Conservation (phyloP, 129 eudicot species). For the Deinandra increscens region DNA sequence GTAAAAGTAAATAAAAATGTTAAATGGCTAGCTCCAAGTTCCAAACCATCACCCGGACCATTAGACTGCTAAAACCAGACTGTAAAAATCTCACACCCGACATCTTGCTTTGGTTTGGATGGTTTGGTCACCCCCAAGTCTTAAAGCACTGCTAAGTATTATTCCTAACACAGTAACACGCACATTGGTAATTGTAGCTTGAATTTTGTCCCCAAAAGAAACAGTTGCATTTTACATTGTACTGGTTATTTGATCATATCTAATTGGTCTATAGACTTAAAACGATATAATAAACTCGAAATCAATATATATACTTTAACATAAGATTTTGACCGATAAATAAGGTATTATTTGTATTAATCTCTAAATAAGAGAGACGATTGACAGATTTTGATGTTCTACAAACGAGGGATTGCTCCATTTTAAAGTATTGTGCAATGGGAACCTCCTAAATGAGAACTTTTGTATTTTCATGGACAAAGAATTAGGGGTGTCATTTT, state of each 20-base stretch:
- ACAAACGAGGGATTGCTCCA: background rate
- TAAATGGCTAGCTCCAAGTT: background rate
- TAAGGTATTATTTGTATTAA: background rate
- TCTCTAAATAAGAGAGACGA: background rate
- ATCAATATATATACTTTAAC: background rate
- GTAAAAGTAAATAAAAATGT: no score
- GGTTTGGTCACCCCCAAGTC: background rate
- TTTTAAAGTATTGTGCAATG: background rate
- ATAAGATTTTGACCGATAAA: no score
- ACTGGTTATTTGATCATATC: background rate
- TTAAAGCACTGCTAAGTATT: background rate
- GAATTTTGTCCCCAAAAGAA: background rate
- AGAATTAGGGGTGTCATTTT: constrained; percentile 6
- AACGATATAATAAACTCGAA: background rate
- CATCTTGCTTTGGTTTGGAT: background rate
- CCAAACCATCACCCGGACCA: background rate
- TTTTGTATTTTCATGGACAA: background rate
- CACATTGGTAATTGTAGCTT: background rate
- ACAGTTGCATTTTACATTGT: background rate
- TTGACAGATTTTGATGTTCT: background rate
- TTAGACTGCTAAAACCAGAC: background rate
- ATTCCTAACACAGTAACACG: background rate
- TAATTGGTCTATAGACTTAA: background rate
- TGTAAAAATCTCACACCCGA: background rate
- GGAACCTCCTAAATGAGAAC: no score